Evolutionary conservation across 345 rosid genomes (phyloP).

Genomic region (Noccaea caerulescens): DNA sequence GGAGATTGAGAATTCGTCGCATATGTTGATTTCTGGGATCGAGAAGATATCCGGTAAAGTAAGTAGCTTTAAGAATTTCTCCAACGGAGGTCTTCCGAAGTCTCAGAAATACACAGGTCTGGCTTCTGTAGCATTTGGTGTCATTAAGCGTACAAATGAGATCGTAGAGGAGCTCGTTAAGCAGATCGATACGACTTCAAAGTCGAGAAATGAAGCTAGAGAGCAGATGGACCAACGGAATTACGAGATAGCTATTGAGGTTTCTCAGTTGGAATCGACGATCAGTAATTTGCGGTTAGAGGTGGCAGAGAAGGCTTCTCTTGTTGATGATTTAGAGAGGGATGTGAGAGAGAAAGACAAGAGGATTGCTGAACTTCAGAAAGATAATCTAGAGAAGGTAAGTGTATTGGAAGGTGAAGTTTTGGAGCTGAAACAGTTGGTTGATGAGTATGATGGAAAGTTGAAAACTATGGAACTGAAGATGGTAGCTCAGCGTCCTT

Average conservation of each 20-base stretch:
- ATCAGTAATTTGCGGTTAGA: constrained; percentile 76
- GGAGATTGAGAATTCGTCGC: constrained; percentile 83
- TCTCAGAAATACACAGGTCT: constrained; percentile 82
- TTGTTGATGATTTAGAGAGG: constrained; percentile 64
- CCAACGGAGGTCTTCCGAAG: constrained; percentile 75
- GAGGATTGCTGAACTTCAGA: constrained; percentile 60
- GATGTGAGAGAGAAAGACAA: constrained; percentile 59
- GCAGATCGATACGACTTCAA: constrained; percentile 63
- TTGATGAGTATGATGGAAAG: constrained; percentile 77
- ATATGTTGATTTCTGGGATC: constrained; percentile 89
- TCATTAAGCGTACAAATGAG: constrained; percentile 91
- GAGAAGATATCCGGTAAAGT: constrained; percentile 94
- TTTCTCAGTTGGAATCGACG: constrained; percentile 91
- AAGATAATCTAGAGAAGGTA: constrained; percentile 54
- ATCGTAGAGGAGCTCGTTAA: constrained; percentile 87
- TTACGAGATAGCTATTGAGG: constrained; percentile 97
- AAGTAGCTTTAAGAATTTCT: constrained; percentile 71
- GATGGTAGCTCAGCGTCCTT: constrained; percentile 71
- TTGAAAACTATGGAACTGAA: constrained; percentile 60
- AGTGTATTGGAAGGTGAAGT: constrained; percentile 57
- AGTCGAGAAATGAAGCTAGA: constrained; percentile 86
- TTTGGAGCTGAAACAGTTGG: constrained; percentile 63
- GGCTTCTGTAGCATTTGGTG: constrained; percentile 83
- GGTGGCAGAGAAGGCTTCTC: constrained; percentile 58
- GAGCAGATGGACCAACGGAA: constrained; percentile 94